A percentile compares a stretch with the other conserved stretches of the same genome.
These are phyloP conservation scores for Dovyalis caffra DNA, from an alignment of 345 rosid species.

Conservation along the genomic window DNA sequence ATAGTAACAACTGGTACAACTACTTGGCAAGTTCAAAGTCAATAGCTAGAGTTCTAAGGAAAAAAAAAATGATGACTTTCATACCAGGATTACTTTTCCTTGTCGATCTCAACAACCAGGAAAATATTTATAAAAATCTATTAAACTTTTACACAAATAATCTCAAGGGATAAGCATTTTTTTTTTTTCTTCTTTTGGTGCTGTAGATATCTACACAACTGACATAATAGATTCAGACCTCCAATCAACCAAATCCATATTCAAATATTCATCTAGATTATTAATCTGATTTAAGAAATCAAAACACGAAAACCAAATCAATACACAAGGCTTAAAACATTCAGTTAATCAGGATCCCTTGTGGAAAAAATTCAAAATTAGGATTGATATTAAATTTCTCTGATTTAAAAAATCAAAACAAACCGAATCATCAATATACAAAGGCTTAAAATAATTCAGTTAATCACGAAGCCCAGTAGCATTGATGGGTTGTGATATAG, in stretches of 20 bases:
- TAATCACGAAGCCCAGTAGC: not conserved
- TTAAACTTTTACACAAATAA: no score
- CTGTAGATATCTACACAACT: not conserved
- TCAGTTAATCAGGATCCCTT: not conserved
- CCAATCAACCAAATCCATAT: not conserved
- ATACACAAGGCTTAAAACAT: not conserved
- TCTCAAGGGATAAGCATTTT: not conserved
- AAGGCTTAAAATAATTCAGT: not conserved
- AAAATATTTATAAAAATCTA: not conserved
- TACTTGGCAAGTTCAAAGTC: not conserved
- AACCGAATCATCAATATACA: not conserved
- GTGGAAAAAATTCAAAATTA: not conserved
- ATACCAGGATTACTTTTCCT: not conserved
- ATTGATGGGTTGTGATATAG: not conserved
- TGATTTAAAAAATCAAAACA: not conserved
- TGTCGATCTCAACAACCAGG: not conserved
- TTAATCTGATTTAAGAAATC: not conserved
- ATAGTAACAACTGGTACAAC: not conserved
- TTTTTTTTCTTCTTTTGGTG: not conserved
- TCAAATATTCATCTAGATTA: not conserved
- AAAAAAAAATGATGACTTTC: not conserved
- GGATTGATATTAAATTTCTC: not conserved
- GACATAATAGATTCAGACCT: not conserved
- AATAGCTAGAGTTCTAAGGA: not conserved
- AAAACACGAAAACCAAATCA: not conserved